Evolutionary conservation across 257 asterid genomes (phyloP).

Genomic region (Solanum ahanhuiri): DNA sequence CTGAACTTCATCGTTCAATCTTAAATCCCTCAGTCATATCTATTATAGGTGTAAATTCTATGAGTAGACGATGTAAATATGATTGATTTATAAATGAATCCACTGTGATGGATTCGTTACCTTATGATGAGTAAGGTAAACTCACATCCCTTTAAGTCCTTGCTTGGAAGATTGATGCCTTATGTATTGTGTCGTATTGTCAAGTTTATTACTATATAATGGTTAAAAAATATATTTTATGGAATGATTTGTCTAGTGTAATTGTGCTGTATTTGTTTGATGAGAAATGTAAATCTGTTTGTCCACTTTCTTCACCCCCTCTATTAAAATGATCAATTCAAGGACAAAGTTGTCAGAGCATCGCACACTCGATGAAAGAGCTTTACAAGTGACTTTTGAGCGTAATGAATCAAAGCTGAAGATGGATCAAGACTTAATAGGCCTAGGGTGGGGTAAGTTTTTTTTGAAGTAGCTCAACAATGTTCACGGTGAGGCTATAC

Average conservation of each 20-base stretch:
- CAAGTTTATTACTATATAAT: neutral
- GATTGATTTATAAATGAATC: neutral
- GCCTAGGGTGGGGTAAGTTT: neutral
- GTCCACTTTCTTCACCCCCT: neutral
- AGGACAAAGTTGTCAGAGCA: neutral
- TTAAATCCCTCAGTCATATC: neutral
- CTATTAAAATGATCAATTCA: neutral
- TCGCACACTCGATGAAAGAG: neutral
- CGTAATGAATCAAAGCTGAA: neutral
- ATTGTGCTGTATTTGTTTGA: neutral
- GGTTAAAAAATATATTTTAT: neutral
- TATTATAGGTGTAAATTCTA: neutral
- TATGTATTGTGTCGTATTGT: neutral
- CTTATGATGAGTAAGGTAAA: neutral
- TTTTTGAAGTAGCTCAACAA: neutral
- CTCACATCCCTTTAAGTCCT: neutral
- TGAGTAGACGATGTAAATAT: neutral
- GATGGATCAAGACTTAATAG: neutral
- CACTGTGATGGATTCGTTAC: neutral
- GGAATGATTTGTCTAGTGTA: neutral
- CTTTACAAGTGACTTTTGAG: neutral
- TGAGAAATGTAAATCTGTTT: neutral
- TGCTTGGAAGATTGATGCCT: neutral
- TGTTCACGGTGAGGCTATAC: too few species aligned
- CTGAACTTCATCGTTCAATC: neutral